Conservation (phyloP, 2,329 filamentous ascomycete species). For the Corinectria fuckeliana region DNA sequence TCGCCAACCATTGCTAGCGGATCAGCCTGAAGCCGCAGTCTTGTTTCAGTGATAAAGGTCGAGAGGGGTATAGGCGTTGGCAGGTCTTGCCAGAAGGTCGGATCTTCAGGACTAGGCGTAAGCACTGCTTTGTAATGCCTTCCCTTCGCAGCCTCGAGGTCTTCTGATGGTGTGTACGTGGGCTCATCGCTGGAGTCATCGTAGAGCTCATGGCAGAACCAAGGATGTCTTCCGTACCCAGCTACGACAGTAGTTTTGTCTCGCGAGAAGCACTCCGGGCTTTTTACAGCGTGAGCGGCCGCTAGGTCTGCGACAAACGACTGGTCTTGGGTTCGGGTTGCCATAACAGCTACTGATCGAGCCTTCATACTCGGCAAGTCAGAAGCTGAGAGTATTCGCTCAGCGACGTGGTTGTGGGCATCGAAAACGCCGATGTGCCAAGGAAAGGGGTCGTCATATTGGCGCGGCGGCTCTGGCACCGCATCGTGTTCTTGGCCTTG, state of each 20-base stretch:
- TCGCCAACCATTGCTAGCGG: slow-evolving; percentile 74
- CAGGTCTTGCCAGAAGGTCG: slow-evolving; percentile 46
- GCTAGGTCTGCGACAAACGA: slow-evolving; percentile 15
- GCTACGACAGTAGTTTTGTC: slow-evolving; percentile 19
- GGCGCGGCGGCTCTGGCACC: not conserved
- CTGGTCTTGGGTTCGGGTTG: slow-evolving; percentile 35
- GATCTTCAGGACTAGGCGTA: slow-evolving; percentile 21
- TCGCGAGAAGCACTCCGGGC: not conserved
- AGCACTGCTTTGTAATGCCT: slow-evolving; percentile 29
- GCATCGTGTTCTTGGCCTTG: slow-evolving; percentile 7
- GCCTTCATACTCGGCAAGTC: slow-evolving; percentile 25
- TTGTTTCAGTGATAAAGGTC: slow-evolving; percentile 61
- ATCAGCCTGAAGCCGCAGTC: slow-evolving; percentile 58
- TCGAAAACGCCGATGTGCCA: slow-evolving; percentile 44
- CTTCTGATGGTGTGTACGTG: slow-evolving; percentile 1
- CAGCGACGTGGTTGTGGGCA: slow-evolving; percentile 34
- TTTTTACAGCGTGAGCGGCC: slow-evolving; percentile 3
- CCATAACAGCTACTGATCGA: slow-evolving; percentile 27
- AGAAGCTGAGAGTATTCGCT: slow-evolving; percentile 6
- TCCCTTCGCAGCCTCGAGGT: slow-evolving; percentile 19
- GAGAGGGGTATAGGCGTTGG: slow-evolving; percentile 66
- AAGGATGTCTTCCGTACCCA: slow-evolving; percentile 34
- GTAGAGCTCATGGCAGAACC: slow-evolving; percentile 35
- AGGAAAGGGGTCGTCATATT: slow-evolving; percentile 23
- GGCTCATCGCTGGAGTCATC: slow-evolving; percentile 11